Evolutionary conservation across 2,329 filamentous ascomycete species (phyloP), one percentile per base, ranked within the genome.

Genomic region (Colletotrichum liriopes): DNA sequence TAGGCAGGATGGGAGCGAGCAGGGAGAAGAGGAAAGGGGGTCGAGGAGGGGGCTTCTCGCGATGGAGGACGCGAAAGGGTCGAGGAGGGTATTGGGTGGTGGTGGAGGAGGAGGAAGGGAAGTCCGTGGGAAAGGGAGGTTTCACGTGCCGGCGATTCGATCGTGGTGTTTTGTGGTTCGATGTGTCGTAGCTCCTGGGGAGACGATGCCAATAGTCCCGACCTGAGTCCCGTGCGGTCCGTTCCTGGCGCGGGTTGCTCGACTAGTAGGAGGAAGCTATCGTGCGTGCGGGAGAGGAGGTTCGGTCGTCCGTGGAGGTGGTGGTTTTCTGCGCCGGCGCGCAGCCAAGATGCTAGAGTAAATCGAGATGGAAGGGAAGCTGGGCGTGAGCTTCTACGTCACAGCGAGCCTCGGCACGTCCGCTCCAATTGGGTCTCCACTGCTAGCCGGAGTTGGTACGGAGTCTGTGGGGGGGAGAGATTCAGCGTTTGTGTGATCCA

Each of bases 371-470:
- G 26, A 35, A n/a, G 8, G 41, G 18, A 23, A 61, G 64, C 45
- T 35, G 29, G 54, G 23, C 45, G 43, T 23, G 59, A 35, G 64
- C 63, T 67, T 37, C 67, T 72, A 72, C 69, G 69, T 72, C 69
- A 72, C 65, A 59, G 37, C 43, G 65, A 72, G 69, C 69, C 69
- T 67, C 66, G 69, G 69, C 69, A 63, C 45, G 65, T 51, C 47
- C 20, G 41, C n/a, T 49, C 29, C 59, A 49, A 49, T 9, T 37
- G 58, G 29, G 52, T 66, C 29, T 26, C 65, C 58, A 67, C 65
- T 39, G 47, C 56, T 55, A 67, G 58, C 65, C 58, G 65, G 54
- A 45, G 62, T 26, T 9, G 43, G 43, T 47, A 60, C 26, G 56
- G 26, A 37, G 56, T 29, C 16, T 43, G 18, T 52, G 18, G 41